Base-by-base conservation (phyloP, 805 yeast species). In the Barnettozyma wickerhamii region DNA sequence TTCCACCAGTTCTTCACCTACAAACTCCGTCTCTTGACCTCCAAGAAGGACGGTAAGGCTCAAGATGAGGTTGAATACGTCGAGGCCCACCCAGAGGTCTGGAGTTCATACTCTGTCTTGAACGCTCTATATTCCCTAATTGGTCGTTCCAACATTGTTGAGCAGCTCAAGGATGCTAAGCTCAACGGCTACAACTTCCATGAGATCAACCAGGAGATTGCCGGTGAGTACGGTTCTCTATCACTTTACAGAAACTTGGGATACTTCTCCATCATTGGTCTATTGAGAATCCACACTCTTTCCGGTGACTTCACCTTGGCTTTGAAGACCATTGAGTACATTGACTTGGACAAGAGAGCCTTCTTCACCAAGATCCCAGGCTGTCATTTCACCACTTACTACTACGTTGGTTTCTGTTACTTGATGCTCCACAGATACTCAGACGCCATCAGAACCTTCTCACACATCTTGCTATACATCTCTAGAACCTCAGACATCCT, bases 401-500 rank as follows among this genome's bases (percentile, higher is more conserved):
- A 72, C 59, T 72, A 72, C 47, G 74, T 70, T 32, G 77, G 76
- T 2, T 69, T 67, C 59, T 67, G 75, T 53, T 71, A 71, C 58
- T 53, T 72, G 52, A 72, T 72, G 77, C 56, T 71, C 50, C 66
- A 71, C 46, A 60, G 77, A 48, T 72, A 71, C 53, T 60, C 74
- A 7, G 77, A 72, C 46, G 75, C 77, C 20, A 69, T 71, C 58
- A 69, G 65, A 55, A 64, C 70, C 9, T 69, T 72, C 49, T 65
- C 73, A 5, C 75, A 71, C 51, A 69, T 71, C 42, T 56, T 72
- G 39, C 51, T 70, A 35, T 70, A 64, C 62, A 68, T 72, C 40
- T 59, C 73, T 27, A 63, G 76, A 53, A 66, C 75, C 10, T 68
- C 64, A 52, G 64, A 66, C 52, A 61, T 68, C 53, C 62, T 63